Evolutionary conservation across 2,329 filamentous ascomycete species (phyloP).

Genomic region (Venturia nashicola): DNA sequence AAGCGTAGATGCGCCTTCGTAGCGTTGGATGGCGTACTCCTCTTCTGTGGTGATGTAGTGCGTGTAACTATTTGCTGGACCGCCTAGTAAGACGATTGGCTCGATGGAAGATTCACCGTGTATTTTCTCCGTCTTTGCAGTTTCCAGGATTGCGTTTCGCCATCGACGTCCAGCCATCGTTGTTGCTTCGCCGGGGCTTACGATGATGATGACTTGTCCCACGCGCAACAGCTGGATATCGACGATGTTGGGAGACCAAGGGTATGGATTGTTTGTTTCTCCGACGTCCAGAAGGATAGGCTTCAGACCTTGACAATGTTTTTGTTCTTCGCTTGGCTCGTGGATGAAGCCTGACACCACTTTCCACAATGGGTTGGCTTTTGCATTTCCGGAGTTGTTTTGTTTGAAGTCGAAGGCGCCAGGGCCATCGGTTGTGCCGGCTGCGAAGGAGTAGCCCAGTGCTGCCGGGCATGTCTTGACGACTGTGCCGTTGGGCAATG

Average conservation of each 20-base stretch:
- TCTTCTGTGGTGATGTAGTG: slow-evolving; percentile 71
- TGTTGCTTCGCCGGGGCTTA: slow-evolving; percentile 76
- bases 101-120: background rate
- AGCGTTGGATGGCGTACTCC: slow-evolving; percentile 74
- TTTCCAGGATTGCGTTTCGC: slow-evolving; percentile 54
- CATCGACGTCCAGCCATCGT: slow-evolving; percentile 88
- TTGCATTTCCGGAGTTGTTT: slow-evolving; percentile 61
- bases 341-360: slow-evolving; percentile 63
- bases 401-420: slow-evolving; percentile 91
- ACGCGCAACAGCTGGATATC: slow-evolving; percentile 78
- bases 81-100: slow-evolving; percentile 61
- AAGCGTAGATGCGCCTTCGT: slow-evolving; percentile 89
- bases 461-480: slow-evolving; percentile 75
- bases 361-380: slow-evolving; percentile 67
- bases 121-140: slow-evolving; percentile 35
- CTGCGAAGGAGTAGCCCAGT: slow-evolving; percentile 84
- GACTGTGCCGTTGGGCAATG: slow-evolving; percentile 56
- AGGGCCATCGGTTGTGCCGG: slow-evolving; percentile 82
- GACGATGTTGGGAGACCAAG: slow-evolving; percentile 84
- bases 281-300: slow-evolving; percentile 82
- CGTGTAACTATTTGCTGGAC: slow-evolving; percentile 82
- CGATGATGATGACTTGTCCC: slow-evolving; percentile 71
- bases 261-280: slow-evolving; percentile 63
- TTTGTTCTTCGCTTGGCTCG: slow-evolving; percentile 56
- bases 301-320: slow-evolving; percentile 66